Conservation (phyloP, 495 filamentous ascomycete genomes). For the Penicillium cosmopolitanum region DNA sequence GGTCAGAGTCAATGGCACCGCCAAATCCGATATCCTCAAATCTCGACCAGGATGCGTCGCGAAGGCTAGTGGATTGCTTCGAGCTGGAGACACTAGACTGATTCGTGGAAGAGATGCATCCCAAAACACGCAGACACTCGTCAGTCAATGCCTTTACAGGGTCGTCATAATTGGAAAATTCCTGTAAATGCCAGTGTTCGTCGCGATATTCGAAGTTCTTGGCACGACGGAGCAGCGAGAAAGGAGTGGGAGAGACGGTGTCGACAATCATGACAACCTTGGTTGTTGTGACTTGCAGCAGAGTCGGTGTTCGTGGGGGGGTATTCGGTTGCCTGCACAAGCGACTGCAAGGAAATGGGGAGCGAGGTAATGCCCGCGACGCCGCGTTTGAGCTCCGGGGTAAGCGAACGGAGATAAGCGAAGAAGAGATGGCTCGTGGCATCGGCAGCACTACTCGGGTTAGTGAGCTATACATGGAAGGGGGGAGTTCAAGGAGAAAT, state of each 20-base stretch:
- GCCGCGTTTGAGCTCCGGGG: constrained; percentile 72
- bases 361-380: constrained; percentile 78
- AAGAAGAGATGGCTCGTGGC: constrained; percentile 97
- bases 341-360: constrained; percentile 85
- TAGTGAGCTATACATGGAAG: constrained; percentile 19
- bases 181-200: constrained; percentile 77
- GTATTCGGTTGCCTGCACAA: constrained; percentile 93
- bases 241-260: constrained; percentile 91
- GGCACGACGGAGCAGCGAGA: constrained; percentile 85
- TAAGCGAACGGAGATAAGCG: constrained; percentile 88
- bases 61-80: constrained; percentile 69
- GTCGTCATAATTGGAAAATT: constrained; percentile 87
- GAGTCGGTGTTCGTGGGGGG: constrained; percentile 76
- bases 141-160: constrained; percentile 86
- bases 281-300: constrained; percentile 79
- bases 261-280: constrained; percentile 97
- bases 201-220: constrained; percentile 95
- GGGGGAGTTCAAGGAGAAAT: background rate
- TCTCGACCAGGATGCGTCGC: constrained; percentile 91
- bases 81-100: constrained; percentile 72
- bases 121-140: constrained; percentile 88
- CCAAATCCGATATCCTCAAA: constrained; percentile 96
- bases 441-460: constrained; percentile 75
- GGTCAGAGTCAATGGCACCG: constrained; percentile 68
- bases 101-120: constrained; percentile 84